Evolutionary conservation across 768 basidiomycete genomes (phyloP).

Genomic region (Rhodotorula graminis): DNA sequence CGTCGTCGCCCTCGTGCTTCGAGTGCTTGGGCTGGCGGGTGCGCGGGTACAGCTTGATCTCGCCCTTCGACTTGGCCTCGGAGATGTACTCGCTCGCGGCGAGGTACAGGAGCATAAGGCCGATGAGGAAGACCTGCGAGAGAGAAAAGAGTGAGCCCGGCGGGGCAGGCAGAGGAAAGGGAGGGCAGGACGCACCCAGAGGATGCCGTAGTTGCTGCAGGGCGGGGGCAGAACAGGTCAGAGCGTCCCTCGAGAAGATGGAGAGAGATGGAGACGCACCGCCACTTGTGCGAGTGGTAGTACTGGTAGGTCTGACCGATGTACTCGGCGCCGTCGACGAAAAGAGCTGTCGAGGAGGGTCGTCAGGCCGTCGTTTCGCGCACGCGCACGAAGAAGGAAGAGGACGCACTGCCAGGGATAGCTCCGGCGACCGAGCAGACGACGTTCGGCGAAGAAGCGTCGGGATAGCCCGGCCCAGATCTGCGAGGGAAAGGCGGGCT

Average conservation of each 20-base stretch:
- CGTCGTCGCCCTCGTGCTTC: conserved; percentile 24
- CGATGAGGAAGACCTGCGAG: conserved; percentile 35
- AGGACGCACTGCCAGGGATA: conserved; percentile 21
- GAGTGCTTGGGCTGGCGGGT: conserved; percentile 14
- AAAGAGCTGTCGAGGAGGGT: not conserved
- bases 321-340: conserved; percentile 38
- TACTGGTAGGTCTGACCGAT: conserved; percentile 30
- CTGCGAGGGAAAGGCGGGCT: not conserved
- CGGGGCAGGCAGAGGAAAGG: no score
- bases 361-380: not conserved
- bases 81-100: conserved; percentile 41
- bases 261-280: not conserved
- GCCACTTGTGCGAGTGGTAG: conserved; percentile 10
- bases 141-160: not conserved
- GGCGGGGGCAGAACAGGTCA: no score
- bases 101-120: conserved; percentile 43
- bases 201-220: not conserved
- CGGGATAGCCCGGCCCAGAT: conserved; percentile 15
- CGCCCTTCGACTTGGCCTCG: conserved; percentile 24
- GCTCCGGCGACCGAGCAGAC: conserved; percentile 39
- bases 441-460: conserved; percentile 25
- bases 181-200: conserved; percentile 21
- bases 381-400: not conserved
- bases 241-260: no score
- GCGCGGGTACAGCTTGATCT: conserved; percentile 22